Evolutionary conservation across 352 stramenopile genomes (phyloP).

Genomic region (Phytophthora uliginosa): DNA sequence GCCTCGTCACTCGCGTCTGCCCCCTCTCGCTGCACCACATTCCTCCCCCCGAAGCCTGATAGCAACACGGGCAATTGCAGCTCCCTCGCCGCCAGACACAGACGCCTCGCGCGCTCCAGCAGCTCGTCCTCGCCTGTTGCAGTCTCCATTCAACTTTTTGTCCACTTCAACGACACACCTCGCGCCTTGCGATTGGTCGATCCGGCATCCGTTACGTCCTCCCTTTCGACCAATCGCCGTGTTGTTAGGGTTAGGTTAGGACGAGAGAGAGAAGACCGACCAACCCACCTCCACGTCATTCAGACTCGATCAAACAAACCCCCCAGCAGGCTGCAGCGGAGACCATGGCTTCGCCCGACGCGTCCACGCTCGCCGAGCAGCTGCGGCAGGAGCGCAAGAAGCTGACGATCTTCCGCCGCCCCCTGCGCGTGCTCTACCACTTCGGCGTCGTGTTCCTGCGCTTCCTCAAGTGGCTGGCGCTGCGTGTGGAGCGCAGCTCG

Average conservation of each 20-base stretch:
- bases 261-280: background rate
- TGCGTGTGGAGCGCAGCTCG: constrained; percentile 74
- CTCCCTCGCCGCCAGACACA: constrained; percentile 48
- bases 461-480: constrained; percentile 79
- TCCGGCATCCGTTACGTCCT: background rate
- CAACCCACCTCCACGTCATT: constrained; percentile 15
- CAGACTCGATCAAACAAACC: background rate
- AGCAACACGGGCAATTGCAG: constrained; percentile 13
- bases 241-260: constrained; percentile 7
- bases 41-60: background rate
- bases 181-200: constrained; percentile 8
- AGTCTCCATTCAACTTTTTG: constrained; percentile 4
- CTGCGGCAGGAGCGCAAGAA: constrained; percentile 85
- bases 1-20: background rate
- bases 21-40: background rate
- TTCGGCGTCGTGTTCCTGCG: constrained; percentile 81
- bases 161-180: constrained; percentile 18
- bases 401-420: constrained; percentile 84
- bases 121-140: constrained; percentile 34
- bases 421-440: constrained; percentile 82
- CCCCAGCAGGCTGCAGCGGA: constrained; percentile 9
- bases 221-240: constrained; percentile 29
- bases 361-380: constrained; percentile 52
- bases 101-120: constrained; percentile 50
- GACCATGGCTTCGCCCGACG: constrained; percentile 26